Base-by-base conservation (phyloP, 2,329 filamentous ascomycete genomes). In the Dothistroma septosporum region DNA sequence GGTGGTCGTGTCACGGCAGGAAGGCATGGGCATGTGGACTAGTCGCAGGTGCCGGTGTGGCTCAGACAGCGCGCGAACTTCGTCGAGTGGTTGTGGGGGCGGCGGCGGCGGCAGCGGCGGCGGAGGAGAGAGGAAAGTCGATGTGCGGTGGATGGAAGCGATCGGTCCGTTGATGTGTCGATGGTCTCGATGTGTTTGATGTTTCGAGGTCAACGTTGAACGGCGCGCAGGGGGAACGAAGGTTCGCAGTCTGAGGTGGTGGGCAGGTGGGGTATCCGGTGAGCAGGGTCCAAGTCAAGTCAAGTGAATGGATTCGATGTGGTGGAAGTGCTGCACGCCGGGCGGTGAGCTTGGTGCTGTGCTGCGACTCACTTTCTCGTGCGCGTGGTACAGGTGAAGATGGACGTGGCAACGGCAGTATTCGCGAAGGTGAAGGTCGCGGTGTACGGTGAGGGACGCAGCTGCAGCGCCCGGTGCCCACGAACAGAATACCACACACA, bases 11-110 rank as follows among this genome's bases (percentile, higher is more conserved):
- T 53, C 50, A 35, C 57, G 33, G 49, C 53, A 48, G 58, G 22
- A 53, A 49, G 55, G 52, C 60, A 61, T 61, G 55, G 48, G 50
- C 59, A 61, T 61, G 56, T 61, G 60, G 59, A 55, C 50, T 41
- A 52, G 52, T 24, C 10, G 47, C 44, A 47, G 24, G 22, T 56
- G 54, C 50, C 50, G 14, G 19, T 44, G 41, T 53, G 50, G 47
- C 28, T 50, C 3, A 24, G 47, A 24, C 47, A n/a, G 22, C 21
- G 28, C 46, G 46, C 28, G 28, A 28, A 4, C n/a, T 11, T 10
- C 21, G 12, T 50, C 22, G 47, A 50, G 19, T 50, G 10, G 19
- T 50, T 10, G 47, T 50, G 19, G 47, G 1, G 47, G 47, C 21
- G 47, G 11, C 12, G 37, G 12, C 2, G 19, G 37, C 2, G 12